phyloP scores from a whole-genome alignment of 495 filamentous ascomycete species.

The Xylaria cubensis region DNA sequence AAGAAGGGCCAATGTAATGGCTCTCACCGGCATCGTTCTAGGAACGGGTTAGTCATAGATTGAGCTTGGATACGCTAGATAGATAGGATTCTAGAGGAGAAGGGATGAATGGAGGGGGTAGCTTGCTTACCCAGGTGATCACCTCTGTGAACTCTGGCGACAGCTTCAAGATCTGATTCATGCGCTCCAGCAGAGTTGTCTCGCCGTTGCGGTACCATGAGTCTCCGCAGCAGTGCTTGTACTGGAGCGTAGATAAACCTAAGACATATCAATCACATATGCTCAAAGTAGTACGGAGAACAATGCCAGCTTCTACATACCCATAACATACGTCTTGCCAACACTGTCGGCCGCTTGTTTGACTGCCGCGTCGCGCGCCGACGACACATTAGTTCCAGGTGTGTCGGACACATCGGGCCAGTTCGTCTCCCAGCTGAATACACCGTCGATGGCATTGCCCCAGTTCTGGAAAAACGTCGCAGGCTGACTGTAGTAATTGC shows the following conservation, averaged over 20 bases:
- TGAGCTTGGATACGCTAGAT: background rate
- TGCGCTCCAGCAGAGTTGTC: slow-evolving; percentile 46
- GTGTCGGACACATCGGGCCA: slow-evolving; percentile 41
- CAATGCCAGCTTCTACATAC: slow-evolving; percentile 30
- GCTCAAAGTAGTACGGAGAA: background rate
- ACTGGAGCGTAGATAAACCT: slow-evolving; percentile 43
- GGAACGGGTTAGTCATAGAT: slow-evolving; percentile 23
- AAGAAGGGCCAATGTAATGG: slow-evolving; percentile 56
- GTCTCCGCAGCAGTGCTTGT: slow-evolving; percentile 46
- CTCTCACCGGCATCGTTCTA: slow-evolving; percentile 52
- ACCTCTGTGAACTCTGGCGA: slow-evolving; percentile 43
- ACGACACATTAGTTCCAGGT: slow-evolving; percentile 34
- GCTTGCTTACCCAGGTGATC: slow-evolving; percentile 41
- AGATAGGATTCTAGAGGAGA: background rate
- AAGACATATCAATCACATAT: slow-evolving; percentile 22
- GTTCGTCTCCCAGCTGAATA: slow-evolving; percentile 46
- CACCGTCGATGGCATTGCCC: slow-evolving; percentile 39
- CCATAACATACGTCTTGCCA: slow-evolving; percentile 48
- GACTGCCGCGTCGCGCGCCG: slow-evolving; percentile 32
- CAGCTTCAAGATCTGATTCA: slow-evolving; percentile 41
- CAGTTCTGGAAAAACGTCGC: slow-evolving; percentile 34
- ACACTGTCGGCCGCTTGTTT: slow-evolving; percentile 35
- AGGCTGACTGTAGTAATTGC: slow-evolving; percentile 35
- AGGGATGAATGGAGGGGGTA: background rate
- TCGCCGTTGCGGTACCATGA: slow-evolving; percentile 54